These are phyloP conservation scores for Talaromyces atroroseus DNA, from an alignment of 2,329 filamentous ascomycete species.

Conservation along the genomic window DNA sequence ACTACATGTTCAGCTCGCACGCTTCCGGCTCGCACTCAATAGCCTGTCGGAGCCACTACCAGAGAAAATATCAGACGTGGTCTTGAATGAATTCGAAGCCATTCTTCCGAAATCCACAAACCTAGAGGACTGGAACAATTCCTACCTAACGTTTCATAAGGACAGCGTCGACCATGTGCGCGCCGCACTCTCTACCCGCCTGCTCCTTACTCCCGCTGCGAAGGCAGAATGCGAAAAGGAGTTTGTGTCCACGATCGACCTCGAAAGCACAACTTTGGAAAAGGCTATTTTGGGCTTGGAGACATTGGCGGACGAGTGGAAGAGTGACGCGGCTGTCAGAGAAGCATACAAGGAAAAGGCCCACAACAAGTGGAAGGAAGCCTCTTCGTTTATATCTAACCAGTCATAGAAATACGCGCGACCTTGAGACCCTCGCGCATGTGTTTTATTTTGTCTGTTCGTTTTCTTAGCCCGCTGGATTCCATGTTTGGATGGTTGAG, in stretches of 20 bases:
- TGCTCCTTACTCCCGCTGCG: conserved; percentile 53
- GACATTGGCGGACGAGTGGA: conserved; percentile 48
- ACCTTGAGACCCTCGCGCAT: background rate
- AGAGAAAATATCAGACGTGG: conserved; percentile 60
- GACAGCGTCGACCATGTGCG: conserved; percentile 58
- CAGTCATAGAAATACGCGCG: background rate
- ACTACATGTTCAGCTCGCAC: conserved; percentile 68
- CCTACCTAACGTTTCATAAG: conserved; percentile 59
- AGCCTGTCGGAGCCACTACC: conserved; percentile 56
- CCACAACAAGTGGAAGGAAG: conserved; percentile 36
- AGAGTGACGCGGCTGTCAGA: conserved; percentile 44
- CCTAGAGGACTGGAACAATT: conserved; percentile 60
- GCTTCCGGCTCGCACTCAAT: conserved; percentile 61
- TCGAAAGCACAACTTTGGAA: conserved; percentile 47
- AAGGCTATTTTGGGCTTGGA: conserved; percentile 54
- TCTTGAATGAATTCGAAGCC: conserved; percentile 63
- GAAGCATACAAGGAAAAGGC: conserved; percentile 45
- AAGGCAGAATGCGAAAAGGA: conserved; percentile 56
- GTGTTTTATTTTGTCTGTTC: background rate
- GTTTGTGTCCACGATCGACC: conserved; percentile 54
- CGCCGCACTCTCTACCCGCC: conserved; percentile 56
- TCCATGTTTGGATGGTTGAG: background rate
- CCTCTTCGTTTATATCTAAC: conserved; percentile 29
- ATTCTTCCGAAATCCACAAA: conserved; percentile 53
- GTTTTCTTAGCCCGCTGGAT: background rate